These are phyloP conservation scores for Leptographium radiaticola DNA, from an alignment of 2,329 filamentous ascomycete species.

Conservation along the genomic window DNA sequence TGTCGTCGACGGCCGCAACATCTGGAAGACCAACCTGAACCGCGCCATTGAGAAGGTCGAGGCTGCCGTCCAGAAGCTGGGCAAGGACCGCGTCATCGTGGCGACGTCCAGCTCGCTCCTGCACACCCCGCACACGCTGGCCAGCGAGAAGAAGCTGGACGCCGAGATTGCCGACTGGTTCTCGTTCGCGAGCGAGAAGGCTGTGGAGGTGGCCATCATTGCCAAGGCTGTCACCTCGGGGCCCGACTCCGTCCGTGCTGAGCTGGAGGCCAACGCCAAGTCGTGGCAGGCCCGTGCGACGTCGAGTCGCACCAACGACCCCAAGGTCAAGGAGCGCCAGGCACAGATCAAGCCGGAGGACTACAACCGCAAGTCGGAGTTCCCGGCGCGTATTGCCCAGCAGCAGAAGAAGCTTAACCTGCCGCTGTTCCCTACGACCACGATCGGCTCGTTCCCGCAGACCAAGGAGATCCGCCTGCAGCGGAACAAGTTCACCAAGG, in stretches of 20 bases:
- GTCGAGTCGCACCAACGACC: constrained; percentile 92
- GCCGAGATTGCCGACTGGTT: constrained; percentile 94
- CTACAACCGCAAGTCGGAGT: constrained; percentile 88
- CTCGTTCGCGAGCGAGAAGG: constrained; percentile 95
- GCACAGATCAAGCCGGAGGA: constrained; percentile 68
- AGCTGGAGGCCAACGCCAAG: constrained; percentile 95
- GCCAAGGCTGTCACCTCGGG: constrained; percentile 95
- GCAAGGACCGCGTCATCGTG: constrained; percentile 94
- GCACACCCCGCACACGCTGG: constrained; percentile 95
- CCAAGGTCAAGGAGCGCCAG: constrained; percentile 93
- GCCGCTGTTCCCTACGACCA: constrained; percentile 96
- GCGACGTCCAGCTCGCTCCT: constrained; percentile 95
- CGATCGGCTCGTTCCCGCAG: constrained; percentile 98
- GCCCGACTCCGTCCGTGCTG: constrained; percentile 68
- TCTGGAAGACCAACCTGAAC: constrained; percentile 99
- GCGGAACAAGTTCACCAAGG: constrained; percentile 98
- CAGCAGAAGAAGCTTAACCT: constrained; percentile 91
- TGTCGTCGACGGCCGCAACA: constrained; percentile 98
- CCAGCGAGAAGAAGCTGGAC: constrained; percentile 97
- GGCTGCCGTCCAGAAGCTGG: constrained; percentile 82
- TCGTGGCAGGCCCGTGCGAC: constrained; percentile 82
- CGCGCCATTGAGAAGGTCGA: constrained; percentile 83
- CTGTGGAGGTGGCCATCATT: constrained; percentile 76
- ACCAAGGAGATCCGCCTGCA: constrained; percentile 96
- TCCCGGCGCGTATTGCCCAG: constrained; percentile 70